Percentiles rank a stretch among this genome's conserved stretches.
phyloP scores from a whole-genome alignment of 331 rosid species.

The Arachis monticola region DNA sequence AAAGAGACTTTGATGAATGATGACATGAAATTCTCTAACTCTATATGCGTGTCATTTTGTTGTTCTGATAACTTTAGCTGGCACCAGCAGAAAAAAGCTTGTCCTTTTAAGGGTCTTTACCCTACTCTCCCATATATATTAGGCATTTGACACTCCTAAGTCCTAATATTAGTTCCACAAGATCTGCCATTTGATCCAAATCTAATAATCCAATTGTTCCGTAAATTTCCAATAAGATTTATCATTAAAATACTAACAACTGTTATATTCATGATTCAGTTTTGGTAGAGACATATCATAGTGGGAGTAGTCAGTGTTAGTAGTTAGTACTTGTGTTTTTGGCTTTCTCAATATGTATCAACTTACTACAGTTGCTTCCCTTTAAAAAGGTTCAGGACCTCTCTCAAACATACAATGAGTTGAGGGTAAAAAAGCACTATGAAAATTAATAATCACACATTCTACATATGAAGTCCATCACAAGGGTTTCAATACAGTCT shows the following conservation, averaged over 20 bases:
- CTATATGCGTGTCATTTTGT: slow-evolving; percentile 13
- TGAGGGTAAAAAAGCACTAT: slow-evolving; percentile 14
- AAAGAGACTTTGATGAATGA: not conserved
- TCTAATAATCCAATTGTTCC: not conserved
- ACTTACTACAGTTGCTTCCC: slow-evolving; percentile 31
- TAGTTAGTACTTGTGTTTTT: slow-evolving; percentile 14
- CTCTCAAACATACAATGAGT: slow-evolving; percentile 15
- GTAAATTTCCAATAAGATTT: slow-evolving; percentile 1
- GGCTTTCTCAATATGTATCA: slow-evolving; percentile 34
- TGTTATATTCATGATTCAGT: not conserved
- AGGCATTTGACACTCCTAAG: not conserved
- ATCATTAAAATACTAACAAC: not conserved
- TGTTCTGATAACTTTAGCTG: not conserved
- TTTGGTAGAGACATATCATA: slow-evolving; percentile 24
- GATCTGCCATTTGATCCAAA: slow-evolving; percentile 6
- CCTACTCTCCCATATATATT: not conserved
- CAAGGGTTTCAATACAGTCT: too few species aligned
- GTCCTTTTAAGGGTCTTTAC: slow-evolving; percentile 1
- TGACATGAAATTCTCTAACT: slow-evolving; percentile 8
- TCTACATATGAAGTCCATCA: too few species aligned
- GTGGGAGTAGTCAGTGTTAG: slow-evolving; percentile 1
- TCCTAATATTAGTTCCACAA: slow-evolving; percentile 2
- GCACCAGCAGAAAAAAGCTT: not conserved
- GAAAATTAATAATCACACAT: not conserved
- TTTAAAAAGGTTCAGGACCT: slow-evolving; percentile 18